Conservation (phyloP, 2,329 filamentous ascomycete genomes). For the Talaromyces sp. region DNA sequence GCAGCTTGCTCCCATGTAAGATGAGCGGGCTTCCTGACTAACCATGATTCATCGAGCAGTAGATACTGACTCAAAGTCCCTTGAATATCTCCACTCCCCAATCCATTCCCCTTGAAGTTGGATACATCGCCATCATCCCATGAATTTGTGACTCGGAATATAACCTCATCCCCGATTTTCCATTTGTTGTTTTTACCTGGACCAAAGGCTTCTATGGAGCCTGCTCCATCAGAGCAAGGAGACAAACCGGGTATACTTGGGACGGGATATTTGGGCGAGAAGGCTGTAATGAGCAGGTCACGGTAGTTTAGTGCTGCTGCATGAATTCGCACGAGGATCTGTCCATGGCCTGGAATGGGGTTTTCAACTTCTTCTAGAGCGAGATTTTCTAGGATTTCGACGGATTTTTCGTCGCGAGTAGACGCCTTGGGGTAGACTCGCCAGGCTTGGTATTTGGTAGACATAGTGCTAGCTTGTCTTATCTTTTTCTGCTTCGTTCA, state of each 20-base stretch:
- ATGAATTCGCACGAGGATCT: constrained; percentile 2
- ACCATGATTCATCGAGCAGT: constrained; percentile 47
- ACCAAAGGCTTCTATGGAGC: constrained; percentile 55
- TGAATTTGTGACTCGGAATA: neutral
- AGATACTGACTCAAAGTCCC: constrained; percentile 49
- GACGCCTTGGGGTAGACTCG: neutral
- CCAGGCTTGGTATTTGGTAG: constrained; percentile 3
- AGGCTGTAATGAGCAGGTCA: neutral
- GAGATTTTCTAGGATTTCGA: neutral
- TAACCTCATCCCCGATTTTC: constrained; percentile 6
- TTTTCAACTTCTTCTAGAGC: neutral
- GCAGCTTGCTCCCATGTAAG: constrained; percentile 46
- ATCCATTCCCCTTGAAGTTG: neutral
- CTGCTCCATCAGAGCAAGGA: constrained; percentile 58
- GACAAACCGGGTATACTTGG: constrained; percentile 40
- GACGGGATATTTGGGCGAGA: constrained; percentile 1
- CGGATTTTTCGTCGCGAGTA: neutral
- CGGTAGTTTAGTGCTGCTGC: constrained; percentile 3
- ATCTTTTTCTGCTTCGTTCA: neutral
- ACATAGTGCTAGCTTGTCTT: neutral
- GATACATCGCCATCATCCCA: neutral
- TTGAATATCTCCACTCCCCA: constrained; percentile 45
- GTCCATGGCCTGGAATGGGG: neutral
- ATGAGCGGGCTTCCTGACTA: constrained; percentile 48
- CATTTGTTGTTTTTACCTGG: constrained; percentile 31